Evolutionary conservation across 2,329 filamentous ascomycete genomes (phyloP).

Genomic region (Eurotiales sp.): DNA sequence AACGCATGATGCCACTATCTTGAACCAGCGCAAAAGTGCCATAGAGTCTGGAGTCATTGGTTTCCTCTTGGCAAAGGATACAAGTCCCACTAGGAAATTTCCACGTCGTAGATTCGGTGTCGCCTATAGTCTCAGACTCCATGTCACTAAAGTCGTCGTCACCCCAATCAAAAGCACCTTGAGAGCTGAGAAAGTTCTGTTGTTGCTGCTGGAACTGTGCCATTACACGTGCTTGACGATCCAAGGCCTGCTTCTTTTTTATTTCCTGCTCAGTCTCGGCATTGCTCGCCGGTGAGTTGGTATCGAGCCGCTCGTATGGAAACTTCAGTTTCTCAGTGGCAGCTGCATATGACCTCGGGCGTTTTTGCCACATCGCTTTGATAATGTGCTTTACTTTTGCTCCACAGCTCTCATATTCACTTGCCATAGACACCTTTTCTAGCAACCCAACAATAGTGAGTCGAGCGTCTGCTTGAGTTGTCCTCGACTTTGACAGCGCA

Average conservation of each 20-base stretch:
- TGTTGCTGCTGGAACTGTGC: conserved; percentile 97
- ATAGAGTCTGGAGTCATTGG: conserved; percentile 81
- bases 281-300: conserved; percentile 70
- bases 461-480: conserved; percentile 31
- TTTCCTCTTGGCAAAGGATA: conserved; percentile 94
- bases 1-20: conserved; percentile 78
- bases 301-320: conserved; percentile 73
- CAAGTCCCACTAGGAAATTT: conserved; percentile 91
- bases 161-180: conserved; percentile 84
- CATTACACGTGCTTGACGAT: conserved; percentile 91
- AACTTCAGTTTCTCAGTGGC: conserved; percentile 60
- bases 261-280: conserved; percentile 61
- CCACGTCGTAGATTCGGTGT: conserved; percentile 70
- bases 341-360: conserved; percentile 66
- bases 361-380: conserved; percentile 78
- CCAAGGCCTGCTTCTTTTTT: conserved; percentile 87
- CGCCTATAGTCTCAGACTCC: conserved; percentile 48
- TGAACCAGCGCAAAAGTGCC: conserved; percentile 89
- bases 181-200: conserved; percentile 86
- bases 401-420: conserved; percentile 76
- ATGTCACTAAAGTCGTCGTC: conserved; percentile 71
- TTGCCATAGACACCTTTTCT: conserved; percentile 56
- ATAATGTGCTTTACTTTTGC: conserved; percentile 81
- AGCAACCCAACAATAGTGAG: conserved; percentile 52
- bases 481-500: conserved; percentile 62